Base-by-base conservation (phyloP, 768 basidiomycete genomes). In the Pleurotus tuber-regium region DNA sequence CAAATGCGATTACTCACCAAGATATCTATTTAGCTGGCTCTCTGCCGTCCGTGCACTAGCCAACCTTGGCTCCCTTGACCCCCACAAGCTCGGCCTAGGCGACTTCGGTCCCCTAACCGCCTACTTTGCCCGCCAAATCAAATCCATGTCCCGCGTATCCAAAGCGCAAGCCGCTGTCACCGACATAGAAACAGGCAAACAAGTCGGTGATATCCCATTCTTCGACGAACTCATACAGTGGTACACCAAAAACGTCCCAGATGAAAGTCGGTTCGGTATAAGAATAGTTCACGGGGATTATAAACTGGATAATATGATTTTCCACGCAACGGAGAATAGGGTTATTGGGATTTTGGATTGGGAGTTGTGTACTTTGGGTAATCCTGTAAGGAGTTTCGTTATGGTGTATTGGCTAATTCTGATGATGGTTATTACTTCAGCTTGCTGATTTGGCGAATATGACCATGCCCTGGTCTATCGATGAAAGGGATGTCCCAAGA, bases 261-360 rank as follows among this genome's bases (percentile, higher is more conserved):
- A 91, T 60, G 92, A 95, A 68, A 71, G 63, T 55, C 83, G 83
- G 64, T 79, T 78, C 1, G 91, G 89, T 1, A 72, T 80, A 49
- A 83, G 90, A n/a, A 84, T 99, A 56, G 93, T 98, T 4, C 96
- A 98, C 64, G 96, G 96, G 23, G 96, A 99, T 67, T 98, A 91
- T 66, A 99, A 99, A 66, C 74, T 96, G n/a, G 96, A 99, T 68
- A 99, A 99, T 66, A 66, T 99, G 57, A 79, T 98, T 56, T 98
- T 97, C 69, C 95, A 98, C 59, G 87, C 89, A 0, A 91, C 86
- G 0, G 87, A 98, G 67, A 92, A 94, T 54, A 76, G 80, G 35
- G 94, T 98, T 3, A 93, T 98, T 56, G 97, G 92, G 4, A 92
- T 99, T 31, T 68, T 99, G 43, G 96, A 99, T 62, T 99, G 96